These are phyloP conservation scores for Dictyostelium capitatum DNA, from an alignment of 78 protist species.

Conservation along the genomic window DNA sequence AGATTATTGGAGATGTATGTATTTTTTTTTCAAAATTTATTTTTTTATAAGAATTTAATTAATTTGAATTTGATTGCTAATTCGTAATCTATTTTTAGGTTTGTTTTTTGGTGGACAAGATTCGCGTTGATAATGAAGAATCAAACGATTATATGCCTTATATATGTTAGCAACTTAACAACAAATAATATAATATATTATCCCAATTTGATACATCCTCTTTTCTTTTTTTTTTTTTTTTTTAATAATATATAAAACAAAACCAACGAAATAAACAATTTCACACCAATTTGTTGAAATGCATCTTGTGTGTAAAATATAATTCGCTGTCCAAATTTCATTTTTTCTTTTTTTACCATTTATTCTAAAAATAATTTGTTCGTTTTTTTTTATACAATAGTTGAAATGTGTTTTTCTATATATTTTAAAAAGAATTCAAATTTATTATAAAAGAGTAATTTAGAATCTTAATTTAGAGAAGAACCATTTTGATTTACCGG, in stretches of 20 bases:
- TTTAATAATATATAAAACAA: too few species aligned
- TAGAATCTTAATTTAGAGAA: conserved; percentile 97
- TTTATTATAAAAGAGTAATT: conserved; percentile 39
- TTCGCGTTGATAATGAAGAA: conserved; percentile 16
- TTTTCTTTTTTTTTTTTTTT: too few species aligned
- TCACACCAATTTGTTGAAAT: too few species aligned
- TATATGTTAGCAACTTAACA: background rate
- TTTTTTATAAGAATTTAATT: too few species aligned
- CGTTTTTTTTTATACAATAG: too few species aligned
- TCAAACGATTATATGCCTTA: conserved; percentile 7
- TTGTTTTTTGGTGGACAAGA: conserved; percentile 16
- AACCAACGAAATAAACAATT: background rate
- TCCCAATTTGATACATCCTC: background rate
- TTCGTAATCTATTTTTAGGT: background rate
- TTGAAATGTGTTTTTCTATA: background rate
- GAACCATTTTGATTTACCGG: conserved; percentile 99
- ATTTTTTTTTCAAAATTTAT: background rate
- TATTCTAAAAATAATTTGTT: too few species aligned
- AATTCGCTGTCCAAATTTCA: too few species aligned
- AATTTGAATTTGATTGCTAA: too few species aligned
- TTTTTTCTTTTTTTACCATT: background rate
- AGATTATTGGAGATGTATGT: background rate
- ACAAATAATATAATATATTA: background rate
- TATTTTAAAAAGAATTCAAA: conserved; percentile 9
- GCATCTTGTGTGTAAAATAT: too few species aligned